A percentile compares a stretch with the other conserved stretches of the same genome.
Conservation (phyloP, 768 basidiomycete species). For the Suillus hirtellus region DNA sequence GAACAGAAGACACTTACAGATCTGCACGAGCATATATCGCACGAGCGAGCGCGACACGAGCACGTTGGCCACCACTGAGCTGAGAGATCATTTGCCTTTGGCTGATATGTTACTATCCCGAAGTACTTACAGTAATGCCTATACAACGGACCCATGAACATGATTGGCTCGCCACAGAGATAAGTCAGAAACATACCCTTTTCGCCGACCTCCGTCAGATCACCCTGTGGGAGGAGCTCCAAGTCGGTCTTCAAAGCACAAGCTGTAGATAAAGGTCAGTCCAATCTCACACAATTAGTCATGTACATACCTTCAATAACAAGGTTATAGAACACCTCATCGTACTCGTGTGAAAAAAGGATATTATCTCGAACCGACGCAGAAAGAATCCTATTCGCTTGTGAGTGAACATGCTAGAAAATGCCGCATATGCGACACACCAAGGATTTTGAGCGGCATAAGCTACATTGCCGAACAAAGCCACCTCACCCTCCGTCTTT, state of each 20-base stretch:
- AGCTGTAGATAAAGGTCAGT: constrained; percentile 39
- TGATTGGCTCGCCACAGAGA: neutral
- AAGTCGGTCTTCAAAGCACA: constrained; percentile 87
- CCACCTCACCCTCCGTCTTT: constrained; percentile 69
- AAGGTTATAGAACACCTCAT: constrained; percentile 78
- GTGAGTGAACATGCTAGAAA: neutral
- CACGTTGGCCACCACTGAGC: constrained; percentile 84
- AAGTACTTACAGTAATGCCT: constrained; percentile 57
- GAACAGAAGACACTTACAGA: constrained; percentile 46
- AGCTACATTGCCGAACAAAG: constrained; percentile 67
- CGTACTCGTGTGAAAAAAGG: constrained; percentile 85
- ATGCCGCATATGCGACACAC: constrained; percentile 36
- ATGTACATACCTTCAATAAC: constrained; percentile 67
- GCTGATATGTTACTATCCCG: constrained; percentile 11
- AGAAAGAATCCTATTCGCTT: constrained; percentile 69
- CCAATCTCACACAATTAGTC: neutral
- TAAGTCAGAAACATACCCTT: constrained; percentile 50
- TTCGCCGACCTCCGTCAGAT: constrained; percentile 84
- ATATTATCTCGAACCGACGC: constrained; percentile 90
- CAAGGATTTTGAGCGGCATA: constrained; percentile 90
- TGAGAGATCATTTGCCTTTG: constrained; percentile 29
- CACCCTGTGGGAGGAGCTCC: constrained; percentile 75
- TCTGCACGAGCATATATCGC: constrained; percentile 93
- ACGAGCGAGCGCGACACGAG: constrained; percentile 80
- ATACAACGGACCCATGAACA: constrained; percentile 2